phyloP scores from a whole-genome alignment of 305 asterid species.

The Solanum aculeatissimum region DNA sequence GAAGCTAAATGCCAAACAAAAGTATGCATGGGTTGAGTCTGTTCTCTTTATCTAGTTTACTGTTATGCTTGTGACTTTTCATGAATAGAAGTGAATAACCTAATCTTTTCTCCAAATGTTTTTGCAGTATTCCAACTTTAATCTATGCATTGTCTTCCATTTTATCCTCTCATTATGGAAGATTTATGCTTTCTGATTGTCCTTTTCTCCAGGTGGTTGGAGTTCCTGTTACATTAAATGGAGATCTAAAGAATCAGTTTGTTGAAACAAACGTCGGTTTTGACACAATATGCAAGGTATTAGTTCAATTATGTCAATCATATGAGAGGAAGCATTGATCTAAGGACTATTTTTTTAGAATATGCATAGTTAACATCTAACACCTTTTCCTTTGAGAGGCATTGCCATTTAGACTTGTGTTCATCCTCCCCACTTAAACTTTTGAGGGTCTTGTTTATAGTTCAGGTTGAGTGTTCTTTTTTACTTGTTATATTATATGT shows the following conservation, averaged over 20 bases:
- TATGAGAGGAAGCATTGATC: background rate
- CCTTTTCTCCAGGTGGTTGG: conserved; percentile 62
- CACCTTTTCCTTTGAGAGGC: background rate
- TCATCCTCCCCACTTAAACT: background rate
- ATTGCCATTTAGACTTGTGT: background rate
- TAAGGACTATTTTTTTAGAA: background rate
- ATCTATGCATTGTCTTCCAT: background rate
- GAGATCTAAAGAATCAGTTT: conserved; percentile 91
- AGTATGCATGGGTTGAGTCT: conserved; percentile 14
- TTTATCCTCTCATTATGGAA: background rate
- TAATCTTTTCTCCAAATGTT: background rate
- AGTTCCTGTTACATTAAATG: conserved; percentile 88
- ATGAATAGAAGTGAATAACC: background rate
- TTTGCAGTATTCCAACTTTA: background rate
- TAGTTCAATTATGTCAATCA: background rate
- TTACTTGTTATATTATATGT: background rate
- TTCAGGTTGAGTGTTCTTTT: background rate
- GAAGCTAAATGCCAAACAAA: conserved; percentile 83
- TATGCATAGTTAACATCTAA: background rate
- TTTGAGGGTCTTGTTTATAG: background rate
- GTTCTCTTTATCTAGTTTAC: background rate
- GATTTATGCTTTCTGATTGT: conserved; percentile 3
- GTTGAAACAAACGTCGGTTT: conserved; percentile 92
- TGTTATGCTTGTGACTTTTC: background rate
- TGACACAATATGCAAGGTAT: conserved; percentile 97